Evolutionary conservation across 371 early-diverging fungal species (phyloP).

Genomic region (Caulochytrium protostelioides): DNA sequence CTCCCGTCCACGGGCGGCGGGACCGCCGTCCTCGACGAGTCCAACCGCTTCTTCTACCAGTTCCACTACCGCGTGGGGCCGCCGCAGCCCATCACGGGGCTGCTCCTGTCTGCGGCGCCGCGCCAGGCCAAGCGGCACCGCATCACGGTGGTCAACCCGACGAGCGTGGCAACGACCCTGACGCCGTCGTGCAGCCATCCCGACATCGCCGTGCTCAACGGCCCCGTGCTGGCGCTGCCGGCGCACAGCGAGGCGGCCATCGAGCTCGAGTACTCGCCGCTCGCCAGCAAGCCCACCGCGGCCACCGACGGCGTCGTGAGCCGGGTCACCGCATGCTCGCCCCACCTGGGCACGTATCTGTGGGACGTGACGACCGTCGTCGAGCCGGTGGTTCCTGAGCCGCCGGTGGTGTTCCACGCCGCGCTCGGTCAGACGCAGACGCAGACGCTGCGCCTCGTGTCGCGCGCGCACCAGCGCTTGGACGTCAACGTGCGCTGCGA

Average conservation of each 20-base stretch:
- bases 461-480: no score
- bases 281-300: conserved; percentile 16
- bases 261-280: conserved; percentile 22
- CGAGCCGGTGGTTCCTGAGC: conserved; percentile 14
- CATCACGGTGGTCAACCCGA: no score
- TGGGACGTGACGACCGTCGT: conserved; percentile 22
- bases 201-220: conserved; percentile 18
- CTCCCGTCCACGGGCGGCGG: no score
- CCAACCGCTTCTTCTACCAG: no score
- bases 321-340: no score
- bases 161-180: conserved; percentile 15
- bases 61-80: no score
- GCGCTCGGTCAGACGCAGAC: conserved; percentile 23
- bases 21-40: no score
- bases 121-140: no score
- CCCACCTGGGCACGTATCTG: conserved; percentile 23
- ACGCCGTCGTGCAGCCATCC: conserved; percentile 14
- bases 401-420: conserved; percentile 26
- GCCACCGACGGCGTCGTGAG: conserved; percentile 14
- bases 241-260: conserved; percentile 9
- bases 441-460: conserved; percentile 26
- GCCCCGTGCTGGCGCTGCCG: conserved; percentile 6
- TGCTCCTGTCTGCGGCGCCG: no score
- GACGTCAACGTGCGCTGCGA: conserved; percentile 26
- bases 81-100: no score